Evolutionary conservation across 768 basidiomycete species (phyloP).

Genomic region (Boletus subcaerulescens): DNA sequence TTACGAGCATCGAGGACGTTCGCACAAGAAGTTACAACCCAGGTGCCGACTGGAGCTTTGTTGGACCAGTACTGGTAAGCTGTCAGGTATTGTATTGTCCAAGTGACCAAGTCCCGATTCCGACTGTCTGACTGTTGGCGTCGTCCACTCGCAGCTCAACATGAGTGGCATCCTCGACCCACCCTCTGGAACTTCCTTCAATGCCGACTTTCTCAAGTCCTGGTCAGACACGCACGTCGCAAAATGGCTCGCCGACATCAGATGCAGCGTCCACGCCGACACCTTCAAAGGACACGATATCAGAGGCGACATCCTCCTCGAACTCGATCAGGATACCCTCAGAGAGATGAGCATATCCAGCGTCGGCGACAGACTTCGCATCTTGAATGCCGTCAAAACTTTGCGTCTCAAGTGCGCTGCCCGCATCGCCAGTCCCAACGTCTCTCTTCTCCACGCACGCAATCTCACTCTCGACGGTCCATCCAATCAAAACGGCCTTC

Average conservation of each 20-base stretch:
- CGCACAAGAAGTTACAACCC: no score
- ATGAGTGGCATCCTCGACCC: constrained; percentile 43
- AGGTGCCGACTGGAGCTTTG: no score
- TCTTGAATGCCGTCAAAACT: constrained; percentile 79
- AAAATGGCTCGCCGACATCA: constrained; percentile 76
- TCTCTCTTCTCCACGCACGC: background rate
- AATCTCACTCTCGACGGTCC: background rate
- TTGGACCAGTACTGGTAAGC: no score
- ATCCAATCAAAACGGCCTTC: constrained; percentile 4
- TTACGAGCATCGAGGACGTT: no score
- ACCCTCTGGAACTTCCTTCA: constrained; percentile 54
- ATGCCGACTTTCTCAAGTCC: constrained; percentile 57
- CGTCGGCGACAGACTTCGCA: constrained; percentile 89
- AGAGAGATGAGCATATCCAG: constrained; percentile 89
- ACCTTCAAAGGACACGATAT: constrained; percentile 87
- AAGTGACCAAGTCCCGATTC: no score
- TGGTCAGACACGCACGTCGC: constrained; percentile 73
- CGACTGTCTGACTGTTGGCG: no score
- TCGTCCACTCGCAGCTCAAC: background rate
- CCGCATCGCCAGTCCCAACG: constrained; percentile 1
- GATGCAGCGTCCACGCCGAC: constrained; percentile 63
- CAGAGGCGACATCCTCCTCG: constrained; percentile 85
- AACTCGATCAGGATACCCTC: constrained; percentile 81
- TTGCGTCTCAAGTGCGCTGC: constrained; percentile 59
- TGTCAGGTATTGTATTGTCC: no score